Percentiles rank a stretch among this genome's conserved stretches.
Conservation (phyloP, 2,329 filamentous ascomycete genomes). For the Biscogniauxia mediterranea region DNA sequence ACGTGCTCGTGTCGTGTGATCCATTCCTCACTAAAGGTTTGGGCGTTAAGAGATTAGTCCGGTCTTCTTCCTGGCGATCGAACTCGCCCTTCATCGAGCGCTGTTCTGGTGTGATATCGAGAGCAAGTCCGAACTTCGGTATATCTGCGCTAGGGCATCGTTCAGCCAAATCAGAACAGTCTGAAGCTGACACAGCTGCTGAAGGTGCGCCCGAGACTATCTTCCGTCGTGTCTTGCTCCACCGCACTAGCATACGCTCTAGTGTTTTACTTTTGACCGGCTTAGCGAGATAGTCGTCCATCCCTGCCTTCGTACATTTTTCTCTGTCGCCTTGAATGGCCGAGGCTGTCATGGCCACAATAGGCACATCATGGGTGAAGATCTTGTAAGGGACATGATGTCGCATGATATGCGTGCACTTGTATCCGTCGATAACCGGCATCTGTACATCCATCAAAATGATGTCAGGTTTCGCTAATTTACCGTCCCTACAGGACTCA, state of each 20-base stretch:
- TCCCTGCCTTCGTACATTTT: conserved; percentile 70
- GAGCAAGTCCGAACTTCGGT: conserved; percentile 15
- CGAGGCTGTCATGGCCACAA: conserved; percentile 79
- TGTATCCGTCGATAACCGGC: conserved; percentile 75
- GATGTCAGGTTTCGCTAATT: conserved; percentile 63
- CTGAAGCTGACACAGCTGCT: conserved; percentile 35
- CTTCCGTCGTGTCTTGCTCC: conserved; percentile 46
- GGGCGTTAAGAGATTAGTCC: conserved; percentile 36
- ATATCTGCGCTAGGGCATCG: conserved; percentile 35
- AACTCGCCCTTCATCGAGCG: conserved; percentile 4
- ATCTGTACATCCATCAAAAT: conserved; percentile 80
- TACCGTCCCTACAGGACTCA: conserved; percentile 48
- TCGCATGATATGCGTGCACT: conserved; percentile 70
- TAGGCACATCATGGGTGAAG: conserved; percentile 62
- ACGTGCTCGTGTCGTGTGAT: conserved; percentile 36
- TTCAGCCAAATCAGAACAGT: conserved; percentile 46
- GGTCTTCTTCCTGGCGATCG: conserved; percentile 15
- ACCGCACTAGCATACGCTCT: conserved; percentile 70
- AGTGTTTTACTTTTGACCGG: conserved; percentile 67
- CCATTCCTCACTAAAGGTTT: conserved; percentile 37
- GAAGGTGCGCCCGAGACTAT: conserved; percentile 16
- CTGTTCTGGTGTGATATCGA: conserved; percentile 18
- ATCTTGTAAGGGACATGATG: conserved; percentile 64
- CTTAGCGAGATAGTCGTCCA: conserved; percentile 75
- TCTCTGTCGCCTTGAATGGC: conserved; percentile 75